These are phyloP conservation scores for Nasturtium officinale DNA, from an alignment of 345 rosid genomes.

Conservation along the genomic window DNA sequence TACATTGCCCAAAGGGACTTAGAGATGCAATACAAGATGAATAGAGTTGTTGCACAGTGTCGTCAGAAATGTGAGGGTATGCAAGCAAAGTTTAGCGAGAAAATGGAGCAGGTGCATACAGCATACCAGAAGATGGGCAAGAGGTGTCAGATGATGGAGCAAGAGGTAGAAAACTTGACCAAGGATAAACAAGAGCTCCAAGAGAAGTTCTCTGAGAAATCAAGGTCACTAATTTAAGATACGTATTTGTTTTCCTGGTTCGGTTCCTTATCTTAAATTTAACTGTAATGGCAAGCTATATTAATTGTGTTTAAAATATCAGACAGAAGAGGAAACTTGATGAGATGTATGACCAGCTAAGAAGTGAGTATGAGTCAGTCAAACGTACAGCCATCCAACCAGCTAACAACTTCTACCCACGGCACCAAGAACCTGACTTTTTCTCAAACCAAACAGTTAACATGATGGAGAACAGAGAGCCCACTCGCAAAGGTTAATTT, in stretches of 20 bases:
- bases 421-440: constrained; percentile 68
- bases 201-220: constrained; percentile 90
- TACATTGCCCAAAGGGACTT: constrained; percentile 82
- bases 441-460: constrained; percentile 62
- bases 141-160: constrained; percentile 91
- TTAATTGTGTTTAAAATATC: constrained; percentile 34
- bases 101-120: constrained; percentile 83
- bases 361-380: constrained; percentile 71
- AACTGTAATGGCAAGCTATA: constrained; percentile 12
- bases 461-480: constrained; percentile 70
- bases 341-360: constrained; percentile 94
- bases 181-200: constrained; percentile 97
- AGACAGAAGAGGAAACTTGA: constrained; percentile 98
- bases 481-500: constrained; percentile 67
- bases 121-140: constrained; percentile 91
- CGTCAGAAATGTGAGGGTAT: constrained; percentile 87
- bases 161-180: constrained; percentile 77
- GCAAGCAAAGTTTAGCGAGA: constrained; percentile 91
- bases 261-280: constrained; percentile 14
- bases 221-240: constrained; percentile 54
- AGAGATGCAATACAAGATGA: constrained; percentile 95
- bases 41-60: constrained; percentile 74
- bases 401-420: constrained; percentile 60
- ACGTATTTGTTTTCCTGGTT: constrained; percentile 14
- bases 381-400: constrained; percentile 89